Percentiles rank a stretch among this genome's conserved stretches.
Conservation (phyloP, 805 yeast species). For the Wickerhamiella parazyma region DNA sequence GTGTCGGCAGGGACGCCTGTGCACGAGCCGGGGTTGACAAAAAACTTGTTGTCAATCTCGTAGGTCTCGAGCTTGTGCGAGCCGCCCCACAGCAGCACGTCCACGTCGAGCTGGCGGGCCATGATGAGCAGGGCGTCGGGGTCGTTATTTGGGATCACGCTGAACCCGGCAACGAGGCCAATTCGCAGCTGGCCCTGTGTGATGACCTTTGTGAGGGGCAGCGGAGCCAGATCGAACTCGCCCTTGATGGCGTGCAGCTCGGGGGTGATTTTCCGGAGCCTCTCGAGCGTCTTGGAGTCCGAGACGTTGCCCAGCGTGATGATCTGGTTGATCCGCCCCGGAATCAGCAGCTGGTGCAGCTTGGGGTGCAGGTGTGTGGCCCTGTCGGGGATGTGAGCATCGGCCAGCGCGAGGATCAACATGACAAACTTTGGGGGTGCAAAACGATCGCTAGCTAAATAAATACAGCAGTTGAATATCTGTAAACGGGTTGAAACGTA, state of each 20-base stretch:
- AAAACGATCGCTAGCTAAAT: background rate
- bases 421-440: conserved; percentile 25
- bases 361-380: conserved; percentile 33
- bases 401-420: conserved; percentile 76
- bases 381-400: conserved; percentile 78
- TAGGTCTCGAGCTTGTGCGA: conserved; percentile 89
- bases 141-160: conserved; percentile 72
- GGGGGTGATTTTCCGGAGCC: conserved; percentile 54
- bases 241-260: conserved; percentile 70
- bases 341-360: conserved; percentile 64
- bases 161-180: conserved; percentile 77
- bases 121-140: conserved; percentile 68
- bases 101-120: conserved; percentile 87
- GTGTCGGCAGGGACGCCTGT: conserved; percentile 78
- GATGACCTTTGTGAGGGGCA: conserved; percentile 55
- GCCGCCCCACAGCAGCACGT: conserved; percentile 84
- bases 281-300: conserved; percentile 44
- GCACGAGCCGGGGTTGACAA: conserved; percentile 93
- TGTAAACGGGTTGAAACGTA: background rate
- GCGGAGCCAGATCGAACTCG: conserved; percentile 49
- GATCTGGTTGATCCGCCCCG: conserved; percentile 78
- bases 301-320: conserved; percentile 76
- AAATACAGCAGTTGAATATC: background rate
- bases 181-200: conserved; percentile 58
- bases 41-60: conserved; percentile 81